These are phyloP conservation scores for Boechera retrofracta DNA, from an alignment of 345 rosid genomes.

Conservation along the genomic window DNA sequence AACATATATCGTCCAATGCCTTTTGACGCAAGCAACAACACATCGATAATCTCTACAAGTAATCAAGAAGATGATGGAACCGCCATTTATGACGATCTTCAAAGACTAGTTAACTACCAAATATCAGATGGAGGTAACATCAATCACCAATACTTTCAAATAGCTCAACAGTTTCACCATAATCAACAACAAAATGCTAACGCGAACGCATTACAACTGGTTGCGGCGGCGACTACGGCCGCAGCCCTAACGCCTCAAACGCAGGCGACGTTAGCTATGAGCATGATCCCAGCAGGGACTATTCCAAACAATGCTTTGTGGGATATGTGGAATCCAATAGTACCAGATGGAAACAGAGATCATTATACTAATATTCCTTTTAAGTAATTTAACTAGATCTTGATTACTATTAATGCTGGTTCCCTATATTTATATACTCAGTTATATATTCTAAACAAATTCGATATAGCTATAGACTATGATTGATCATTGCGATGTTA, in stretches of 20 bases:
- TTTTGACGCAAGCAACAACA: slow-evolving; percentile 46
- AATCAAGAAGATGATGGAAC: slow-evolving; percentile 43
- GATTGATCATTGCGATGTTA: slow-evolving; percentile 32
- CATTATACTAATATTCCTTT: slow-evolving; percentile 56
- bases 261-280: slow-evolving; percentile 52
- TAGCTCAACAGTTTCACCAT: slow-evolving; percentile 50
- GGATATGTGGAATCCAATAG: slow-evolving; percentile 83
- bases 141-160: slow-evolving; percentile 53
- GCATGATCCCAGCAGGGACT: slow-evolving; percentile 50
- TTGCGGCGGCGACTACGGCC: slow-evolving; percentile 39
- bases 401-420: slow-evolving; percentile 17
- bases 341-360: slow-evolving; percentile 64
- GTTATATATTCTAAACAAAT: slow-evolving; percentile 23
- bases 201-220: slow-evolving; percentile 48
- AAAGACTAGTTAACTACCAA: slow-evolving; percentile 67
- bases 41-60: slow-evolving; percentile 41
- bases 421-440: slow-evolving; percentile 12
- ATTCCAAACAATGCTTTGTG: slow-evolving; percentile 59
- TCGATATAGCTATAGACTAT: slow-evolving; percentile 27
- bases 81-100: slow-evolving; percentile 66
- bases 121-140: slow-evolving; percentile 49
- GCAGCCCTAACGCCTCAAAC: slow-evolving; percentile 44
- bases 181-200: slow-evolving; percentile 51
- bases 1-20: slow-evolving; percentile 56
- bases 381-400: slow-evolving; percentile 51